phyloP scores from a whole-genome alignment of 306 rosid species.

The Rosa persica region DNA sequence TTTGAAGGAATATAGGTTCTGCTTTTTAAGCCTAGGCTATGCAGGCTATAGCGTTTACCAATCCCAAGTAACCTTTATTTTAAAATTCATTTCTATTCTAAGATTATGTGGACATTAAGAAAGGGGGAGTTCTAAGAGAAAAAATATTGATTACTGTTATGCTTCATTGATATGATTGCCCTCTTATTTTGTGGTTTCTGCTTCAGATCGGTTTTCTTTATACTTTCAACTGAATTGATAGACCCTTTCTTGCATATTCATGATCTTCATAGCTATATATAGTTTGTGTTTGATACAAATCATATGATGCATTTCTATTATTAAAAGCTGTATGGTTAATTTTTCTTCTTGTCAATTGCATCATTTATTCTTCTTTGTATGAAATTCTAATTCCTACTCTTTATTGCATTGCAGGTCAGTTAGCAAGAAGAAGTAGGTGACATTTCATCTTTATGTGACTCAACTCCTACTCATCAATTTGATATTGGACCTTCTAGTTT shows the following conservation, averaged over 20 bases:
- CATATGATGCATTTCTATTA: background rate
- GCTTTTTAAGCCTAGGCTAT: constrained; percentile 3
- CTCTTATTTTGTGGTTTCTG: background rate
- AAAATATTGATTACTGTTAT: background rate
- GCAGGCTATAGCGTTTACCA: constrained; percentile 7
- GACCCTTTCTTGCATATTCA: background rate
- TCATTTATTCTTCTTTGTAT: background rate
- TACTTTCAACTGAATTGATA: background rate
- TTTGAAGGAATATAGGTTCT: constrained; percentile 12
- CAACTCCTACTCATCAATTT: constrained; percentile 29
- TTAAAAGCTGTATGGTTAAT: background rate
- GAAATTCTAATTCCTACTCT: constrained; percentile 21
- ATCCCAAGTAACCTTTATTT: background rate
- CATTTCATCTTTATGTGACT: constrained; percentile 8
- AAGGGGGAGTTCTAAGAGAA: background rate
- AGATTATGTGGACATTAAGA: background rate
- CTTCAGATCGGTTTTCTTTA: constrained; percentile 8
- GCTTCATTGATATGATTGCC: background rate
- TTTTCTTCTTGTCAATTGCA: background rate
- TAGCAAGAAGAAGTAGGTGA: constrained; percentile 23
- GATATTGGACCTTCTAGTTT: constrained; percentile 13
- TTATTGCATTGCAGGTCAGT: constrained; percentile 39
- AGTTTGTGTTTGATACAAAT: background rate
- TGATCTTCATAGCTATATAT: background rate
- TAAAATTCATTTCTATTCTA: background rate